A percentile compares a stretch with the other conserved stretches of the same genome.
Evolutionary conservation across 1,284 basidiomycete species (phyloP).

Genomic region (Pholiota adiposa): DNA sequence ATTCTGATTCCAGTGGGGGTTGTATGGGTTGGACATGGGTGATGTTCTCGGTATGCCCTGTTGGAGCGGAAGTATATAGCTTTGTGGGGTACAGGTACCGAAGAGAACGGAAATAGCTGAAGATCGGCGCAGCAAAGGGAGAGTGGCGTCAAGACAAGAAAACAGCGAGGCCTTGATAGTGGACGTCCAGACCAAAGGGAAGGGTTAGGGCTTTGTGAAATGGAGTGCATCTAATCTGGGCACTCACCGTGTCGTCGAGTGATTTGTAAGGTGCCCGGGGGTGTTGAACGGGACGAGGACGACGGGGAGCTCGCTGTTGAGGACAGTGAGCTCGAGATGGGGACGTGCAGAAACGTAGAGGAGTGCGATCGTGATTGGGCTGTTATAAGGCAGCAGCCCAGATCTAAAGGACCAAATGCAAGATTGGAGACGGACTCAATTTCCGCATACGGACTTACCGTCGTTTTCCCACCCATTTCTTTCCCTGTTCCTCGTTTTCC

Average conservation of each 20-base stretch:
- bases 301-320: background rate
- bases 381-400: background rate
- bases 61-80: background rate
- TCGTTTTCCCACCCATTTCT: background rate
- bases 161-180: background rate
- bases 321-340: too few relatives aligned
- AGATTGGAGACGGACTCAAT: background rate
- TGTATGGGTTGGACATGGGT: slow-evolving; percentile 38
- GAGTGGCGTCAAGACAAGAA: background rate
- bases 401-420: background rate
- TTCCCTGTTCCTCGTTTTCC: background rate
- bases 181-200: slow-evolving; percentile 2
- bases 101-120: slow-evolving; percentile 10
- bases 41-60: slow-evolving; percentile 2
- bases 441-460: background rate
- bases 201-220: background rate
- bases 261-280: background rate
- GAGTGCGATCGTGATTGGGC: background rate
- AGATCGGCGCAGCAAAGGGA: background rate
- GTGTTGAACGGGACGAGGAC: background rate
- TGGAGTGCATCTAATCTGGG: background rate
- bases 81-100: slow-evolving; percentile 5
- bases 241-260: background rate
- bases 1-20: slow-evolving; percentile 35
- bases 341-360: too few relatives aligned